These are phyloP conservation scores for Colletotrichum lentis DNA, from an alignment of 2,329 filamentous ascomycete species.

Conservation along the genomic window DNA sequence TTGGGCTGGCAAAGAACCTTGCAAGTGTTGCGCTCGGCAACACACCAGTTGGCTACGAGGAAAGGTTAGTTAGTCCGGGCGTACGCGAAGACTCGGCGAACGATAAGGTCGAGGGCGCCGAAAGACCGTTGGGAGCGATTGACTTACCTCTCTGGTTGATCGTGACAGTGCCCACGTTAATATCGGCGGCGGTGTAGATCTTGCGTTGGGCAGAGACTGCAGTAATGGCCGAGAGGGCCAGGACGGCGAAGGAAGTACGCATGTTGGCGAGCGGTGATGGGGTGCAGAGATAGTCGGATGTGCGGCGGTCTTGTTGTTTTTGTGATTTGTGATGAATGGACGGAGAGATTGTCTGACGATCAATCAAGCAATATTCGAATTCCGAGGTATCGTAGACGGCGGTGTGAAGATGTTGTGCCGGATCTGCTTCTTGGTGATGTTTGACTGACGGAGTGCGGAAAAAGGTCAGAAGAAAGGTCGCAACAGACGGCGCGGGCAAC, in stretches of 20 bases:
- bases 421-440: slow-evolving; percentile 31
- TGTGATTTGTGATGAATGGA: slow-evolving; percentile 2
- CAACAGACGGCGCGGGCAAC: slow-evolving; percentile 24
- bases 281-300: slow-evolving; percentile 18
- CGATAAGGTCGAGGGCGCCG: neutral
- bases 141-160: slow-evolving; percentile 29
- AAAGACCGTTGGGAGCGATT: neutral
- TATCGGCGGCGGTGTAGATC: slow-evolving; percentile 30
- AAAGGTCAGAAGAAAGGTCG: slow-evolving; percentile 8
- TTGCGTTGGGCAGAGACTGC: slow-evolving; percentile 37
- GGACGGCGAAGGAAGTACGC: slow-evolving; percentile 35
- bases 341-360: slow-evolving; percentile 10
- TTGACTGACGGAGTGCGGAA: slow-evolving; percentile 19
- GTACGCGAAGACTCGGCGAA: too few species aligned
- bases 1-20: slow-evolving; percentile 54
- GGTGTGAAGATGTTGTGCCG: slow-evolving; percentile 32
- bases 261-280: slow-evolving; percentile 30
- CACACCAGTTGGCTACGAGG: slow-evolving; percentile 61
- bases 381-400: slow-evolving; percentile 33
- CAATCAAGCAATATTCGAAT: slow-evolving; percentile 32
- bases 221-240: slow-evolving; percentile 35
- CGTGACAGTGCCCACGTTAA: slow-evolving; percentile 27
- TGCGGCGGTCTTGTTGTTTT: slow-evolving; percentile 7
- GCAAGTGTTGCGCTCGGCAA: slow-evolving; percentile 61
- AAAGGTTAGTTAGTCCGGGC: neutral